A percentile compares a stretch with the other conserved stretches of the same genome.
These are phyloP conservation scores for Drosera spatulata DNA, from an alignment of 179 eudicot genomes.

Conservation along the genomic window DNA sequence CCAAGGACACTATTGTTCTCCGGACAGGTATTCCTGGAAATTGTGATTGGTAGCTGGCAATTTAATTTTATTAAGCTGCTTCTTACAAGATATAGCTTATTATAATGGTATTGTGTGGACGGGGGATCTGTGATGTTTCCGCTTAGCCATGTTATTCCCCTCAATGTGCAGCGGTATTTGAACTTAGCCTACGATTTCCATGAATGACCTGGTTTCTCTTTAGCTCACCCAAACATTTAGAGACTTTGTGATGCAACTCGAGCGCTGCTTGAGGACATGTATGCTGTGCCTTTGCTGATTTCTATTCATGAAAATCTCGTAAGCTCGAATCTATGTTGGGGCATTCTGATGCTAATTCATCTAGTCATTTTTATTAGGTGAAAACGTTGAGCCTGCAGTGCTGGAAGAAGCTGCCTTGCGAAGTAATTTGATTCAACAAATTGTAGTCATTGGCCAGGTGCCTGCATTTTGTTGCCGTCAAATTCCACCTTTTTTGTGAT, in stretches of 20 bases:
- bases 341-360: neutral
- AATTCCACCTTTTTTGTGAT: neutral
- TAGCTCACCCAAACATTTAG: too few species aligned
- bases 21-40: conserved; percentile 46
- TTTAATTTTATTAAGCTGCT: neutral
- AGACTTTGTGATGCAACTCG: too few species aligned
- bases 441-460: conserved; percentile 93
- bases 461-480: neutral
- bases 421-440: conserved; percentile 77
- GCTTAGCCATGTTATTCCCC: too few species aligned
- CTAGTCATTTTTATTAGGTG: conserved; percentile 34
- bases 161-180: too few species aligned
- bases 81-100: neutral
- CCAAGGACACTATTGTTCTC: conserved; percentile 95
- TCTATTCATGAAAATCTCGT: neutral
- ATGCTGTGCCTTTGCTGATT: neutral
- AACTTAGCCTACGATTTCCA: too few species aligned
- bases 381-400: conserved; percentile 91
- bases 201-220: too few species aligned
- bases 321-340: too few species aligned
- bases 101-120: too few species aligned
- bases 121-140: too few species aligned
- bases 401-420: conserved; percentile 91
- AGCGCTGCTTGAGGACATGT: neutral
- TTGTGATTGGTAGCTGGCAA: neutral